Percentiles rank a stretch among this genome's conserved stretches.
Evolutionary conservation across 352 stramenopile species (phyloP).

Genomic region (Globisporangium echinulatum): DNA sequence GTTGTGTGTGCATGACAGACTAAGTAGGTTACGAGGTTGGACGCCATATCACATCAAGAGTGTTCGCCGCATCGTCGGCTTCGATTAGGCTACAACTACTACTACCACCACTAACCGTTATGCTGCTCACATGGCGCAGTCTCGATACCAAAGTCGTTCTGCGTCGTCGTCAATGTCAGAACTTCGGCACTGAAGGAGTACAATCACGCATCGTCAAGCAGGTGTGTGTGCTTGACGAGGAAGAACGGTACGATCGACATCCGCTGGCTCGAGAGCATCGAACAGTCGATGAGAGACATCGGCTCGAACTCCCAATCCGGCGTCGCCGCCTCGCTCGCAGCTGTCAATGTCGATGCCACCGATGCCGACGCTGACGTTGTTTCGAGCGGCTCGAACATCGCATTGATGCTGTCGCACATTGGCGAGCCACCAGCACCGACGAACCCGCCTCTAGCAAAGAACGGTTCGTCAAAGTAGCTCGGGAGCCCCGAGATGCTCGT

Average conservation of each 20-base stretch:
- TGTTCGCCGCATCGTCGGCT: too few relatives aligned
- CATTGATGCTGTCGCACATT: background rate
- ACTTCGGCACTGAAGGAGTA: background rate
- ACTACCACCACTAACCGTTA: too few relatives aligned
- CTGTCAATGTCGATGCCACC: background rate
- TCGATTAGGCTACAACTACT: too few relatives aligned
- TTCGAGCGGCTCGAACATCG: background rate
- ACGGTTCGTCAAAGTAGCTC: slow-evolving; percentile 10
- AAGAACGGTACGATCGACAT: slow-evolving; percentile 8
- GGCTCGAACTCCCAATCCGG: background rate
- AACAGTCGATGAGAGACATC: background rate
- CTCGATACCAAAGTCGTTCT: too few relatives aligned
- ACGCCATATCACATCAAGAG: too few relatives aligned
- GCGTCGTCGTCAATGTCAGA: background rate
- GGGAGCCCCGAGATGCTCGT: slow-evolving; percentile 4
- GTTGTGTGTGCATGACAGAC: too few relatives aligned
- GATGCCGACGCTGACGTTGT: background rate
- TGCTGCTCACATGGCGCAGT: too few relatives aligned
- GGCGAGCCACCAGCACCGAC: slow-evolving; percentile 1
- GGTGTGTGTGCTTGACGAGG: slow-evolving; percentile 4
- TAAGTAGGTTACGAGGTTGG: too few relatives aligned
- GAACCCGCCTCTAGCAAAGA: slow-evolving; percentile 3
- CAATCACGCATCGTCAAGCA: background rate
- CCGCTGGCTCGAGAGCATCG: background rate
- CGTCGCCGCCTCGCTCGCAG: background rate